phyloP scores from a whole-genome alignment of 179 eudicot genomes.

The Silene coronaria region DNA sequence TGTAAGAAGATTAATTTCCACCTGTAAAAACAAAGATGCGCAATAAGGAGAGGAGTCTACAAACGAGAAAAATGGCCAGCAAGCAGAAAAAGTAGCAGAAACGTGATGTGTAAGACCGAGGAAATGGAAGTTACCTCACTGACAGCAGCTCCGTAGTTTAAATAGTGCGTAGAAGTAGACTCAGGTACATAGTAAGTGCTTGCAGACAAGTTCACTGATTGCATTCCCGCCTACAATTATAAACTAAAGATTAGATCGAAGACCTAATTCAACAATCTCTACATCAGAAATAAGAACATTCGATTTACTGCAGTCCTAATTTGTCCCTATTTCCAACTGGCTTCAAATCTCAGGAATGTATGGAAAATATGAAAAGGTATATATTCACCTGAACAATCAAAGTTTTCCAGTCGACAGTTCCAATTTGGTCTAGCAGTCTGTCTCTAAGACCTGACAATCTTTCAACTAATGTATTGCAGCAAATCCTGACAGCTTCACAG shows the following conservation, averaged over 20 bases:
- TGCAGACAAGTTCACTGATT: conserved; percentile 59
- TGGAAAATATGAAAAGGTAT: too few relatives aligned
- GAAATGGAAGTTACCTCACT: conserved; percentile 59
- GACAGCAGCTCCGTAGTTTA: conserved; percentile 90
- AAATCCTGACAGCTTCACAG: conserved; percentile 81
- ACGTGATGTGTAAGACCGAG: background rate
- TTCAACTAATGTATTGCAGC: conserved; percentile 65
- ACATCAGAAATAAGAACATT: background rate
- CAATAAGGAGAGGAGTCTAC: background rate
- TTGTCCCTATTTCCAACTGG: too few relatives aligned
- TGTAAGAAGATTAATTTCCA: conserved; percentile 71
- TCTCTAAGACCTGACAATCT: conserved; percentile 55
- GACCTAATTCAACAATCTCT: background rate
- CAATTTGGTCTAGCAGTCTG: conserved; percentile 40
- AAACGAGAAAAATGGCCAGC: background rate
- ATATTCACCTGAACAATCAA: conserved; percentile 54
- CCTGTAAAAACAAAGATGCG: conserved; percentile 37
- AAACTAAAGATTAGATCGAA: conserved; percentile 14
- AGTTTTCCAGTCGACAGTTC: conserved; percentile 51
- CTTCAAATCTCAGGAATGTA: too few relatives aligned
- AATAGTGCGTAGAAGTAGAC: conserved; percentile 43
- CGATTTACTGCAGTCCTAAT: background rate
- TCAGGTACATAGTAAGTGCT: conserved; percentile 65
- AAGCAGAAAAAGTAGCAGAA: background rate
- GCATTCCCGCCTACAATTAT: conserved; percentile 48